These are phyloP conservation scores for Senna tora DNA, from an alignment of 306 rosid genomes.

Conservation along the genomic window DNA sequence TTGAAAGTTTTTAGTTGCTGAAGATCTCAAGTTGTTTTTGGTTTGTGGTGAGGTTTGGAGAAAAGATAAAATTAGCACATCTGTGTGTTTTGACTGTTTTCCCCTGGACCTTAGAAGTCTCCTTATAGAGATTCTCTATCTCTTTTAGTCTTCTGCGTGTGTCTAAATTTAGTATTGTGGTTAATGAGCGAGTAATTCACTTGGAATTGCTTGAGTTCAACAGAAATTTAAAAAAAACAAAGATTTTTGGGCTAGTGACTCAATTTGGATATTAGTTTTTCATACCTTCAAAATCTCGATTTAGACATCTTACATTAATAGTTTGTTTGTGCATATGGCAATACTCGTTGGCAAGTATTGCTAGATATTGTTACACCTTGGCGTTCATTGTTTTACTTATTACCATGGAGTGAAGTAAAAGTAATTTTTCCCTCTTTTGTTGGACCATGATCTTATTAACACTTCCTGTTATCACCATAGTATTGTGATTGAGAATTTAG, in stretches of 20 bases:
- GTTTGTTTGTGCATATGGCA: neutral
- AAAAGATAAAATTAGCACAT: neutral
- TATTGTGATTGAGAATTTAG: neutral
- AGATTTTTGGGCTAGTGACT: neutral
- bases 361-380: neutral
- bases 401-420: neutral
- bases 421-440: neutral
- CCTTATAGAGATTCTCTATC: neutral
- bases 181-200: neutral
- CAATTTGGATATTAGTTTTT: neutral
- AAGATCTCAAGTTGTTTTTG: neutral
- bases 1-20: neutral
- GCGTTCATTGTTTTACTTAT: neutral
- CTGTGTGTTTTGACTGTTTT: too few species aligned
- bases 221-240: too few species aligned
- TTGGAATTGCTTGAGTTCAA: neutral
- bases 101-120: neutral
- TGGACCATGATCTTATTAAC: neutral
- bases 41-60: neutral
- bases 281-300: neutral
- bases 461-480: too few species aligned
- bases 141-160: neutral
- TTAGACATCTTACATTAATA: neutral
- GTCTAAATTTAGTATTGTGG: neutral
- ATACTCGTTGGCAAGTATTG: neutral